Evolutionary conservation across 768 basidiomycete species (phyloP).

Genomic region (Peribolospora baueri): DNA sequence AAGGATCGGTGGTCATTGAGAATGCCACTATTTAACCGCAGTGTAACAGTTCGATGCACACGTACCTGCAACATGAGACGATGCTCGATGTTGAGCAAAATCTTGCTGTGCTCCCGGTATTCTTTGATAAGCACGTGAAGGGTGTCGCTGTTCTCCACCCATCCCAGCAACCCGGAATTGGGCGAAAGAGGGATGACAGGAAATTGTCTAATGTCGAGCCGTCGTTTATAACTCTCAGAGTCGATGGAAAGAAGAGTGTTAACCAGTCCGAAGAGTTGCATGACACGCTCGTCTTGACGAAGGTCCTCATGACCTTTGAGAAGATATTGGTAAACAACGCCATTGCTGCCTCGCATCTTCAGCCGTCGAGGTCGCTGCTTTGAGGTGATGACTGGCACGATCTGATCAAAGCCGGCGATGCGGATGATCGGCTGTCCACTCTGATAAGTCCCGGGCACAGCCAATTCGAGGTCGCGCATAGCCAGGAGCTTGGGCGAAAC

Average conservation of each 20-base stretch:
- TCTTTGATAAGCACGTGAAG: slow-evolving; percentile 72
- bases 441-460: slow-evolving; percentile 92
- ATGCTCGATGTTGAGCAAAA: slow-evolving; percentile 90
- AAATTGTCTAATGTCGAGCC: slow-evolving; percentile 76
- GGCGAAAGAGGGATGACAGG: slow-evolving; percentile 86
- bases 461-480: slow-evolving; percentile 68
- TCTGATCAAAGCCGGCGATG: slow-evolving; percentile 64
- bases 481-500: slow-evolving; percentile 80
- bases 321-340: slow-evolving; percentile 68
- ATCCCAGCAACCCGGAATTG: slow-evolving; percentile 77
- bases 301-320: slow-evolving; percentile 98
- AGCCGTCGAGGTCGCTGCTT: slow-evolving; percentile 87
- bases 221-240: slow-evolving; percentile 82
- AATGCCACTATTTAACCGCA: background rate
- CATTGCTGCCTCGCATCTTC: slow-evolving; percentile 68
- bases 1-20: background rate
- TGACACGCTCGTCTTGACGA: slow-evolving; percentile 93
- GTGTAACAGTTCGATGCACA: background rate
- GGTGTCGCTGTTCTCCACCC: slow-evolving; percentile 89
- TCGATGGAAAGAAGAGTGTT: slow-evolving; percentile 84
- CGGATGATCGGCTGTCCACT: slow-evolving; percentile 58
- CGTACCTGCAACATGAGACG: slow-evolving; percentile 87
- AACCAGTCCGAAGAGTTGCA: slow-evolving; percentile 94
- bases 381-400: slow-evolving; percentile 77
- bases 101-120: slow-evolving; percentile 70